Base-by-base conservation (phyloP, 495 filamentous ascomycete genomes). In the Chaetomium fimeti region DNA sequence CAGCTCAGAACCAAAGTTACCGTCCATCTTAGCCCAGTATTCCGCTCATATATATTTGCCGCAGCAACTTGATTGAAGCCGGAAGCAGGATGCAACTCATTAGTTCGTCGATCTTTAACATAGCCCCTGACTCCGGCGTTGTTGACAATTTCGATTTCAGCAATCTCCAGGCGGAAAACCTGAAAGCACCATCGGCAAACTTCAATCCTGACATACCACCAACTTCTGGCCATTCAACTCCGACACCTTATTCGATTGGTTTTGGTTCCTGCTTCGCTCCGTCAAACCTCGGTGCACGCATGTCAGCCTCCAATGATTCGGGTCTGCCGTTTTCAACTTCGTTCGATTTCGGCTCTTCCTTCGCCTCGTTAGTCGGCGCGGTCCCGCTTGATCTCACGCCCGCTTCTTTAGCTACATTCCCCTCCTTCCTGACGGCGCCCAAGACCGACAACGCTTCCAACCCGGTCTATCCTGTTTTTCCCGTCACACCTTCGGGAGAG, bases 141-240 rank as follows among this genome's bases (percentile, higher is more conserved):
- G 18, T 20, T 49, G 45, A 6, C 45, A 49, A 49, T 49, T 24
- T 49, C 45, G 20, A 20, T 49, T 49, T 20, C 45, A 49, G 24
- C 45, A 49, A n/a, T 49, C 45, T 49, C 45, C 45, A 49, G 18
- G 45, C 20, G 45, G 45, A 24, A 20, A 20, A n/a, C 45, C 16
- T n/a, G 45, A 20, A 49, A 49, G 45, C 45, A 20, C 45, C 45
- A 11, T 24, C 20, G 45, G 18, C 45, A 49, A 49, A n/a, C 20
- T 22, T 49, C 45, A 20, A 20, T 49, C 45, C 18, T 20, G 4
- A 49, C 45, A 49, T 49, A 49, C 45, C 96, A 71, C 15, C 20
- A 49, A 49, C 45, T 49, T 49, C 20, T 49, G 45, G n/a, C 45
- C 18, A 24, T 49, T 49, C 45, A n/a, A 49, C 45, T 24, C 45